These are phyloP conservation scores for Mercurialis annua DNA, from an alignment of 345 rosid genomes.

Conservation along the genomic window DNA sequence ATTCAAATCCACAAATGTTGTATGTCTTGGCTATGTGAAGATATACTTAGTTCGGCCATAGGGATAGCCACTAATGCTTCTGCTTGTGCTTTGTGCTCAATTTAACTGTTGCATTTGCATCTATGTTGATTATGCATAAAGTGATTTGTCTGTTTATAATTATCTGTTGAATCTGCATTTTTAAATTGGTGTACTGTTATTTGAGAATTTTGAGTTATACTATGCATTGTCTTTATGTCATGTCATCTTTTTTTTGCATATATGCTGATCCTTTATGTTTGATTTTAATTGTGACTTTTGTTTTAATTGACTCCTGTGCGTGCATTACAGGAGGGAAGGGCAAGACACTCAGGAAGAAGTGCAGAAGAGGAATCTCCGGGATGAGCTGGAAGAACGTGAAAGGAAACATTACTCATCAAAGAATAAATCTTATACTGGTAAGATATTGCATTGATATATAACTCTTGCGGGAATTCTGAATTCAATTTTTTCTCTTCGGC, in stretches of 20 bases:
- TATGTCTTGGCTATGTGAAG: neutral
- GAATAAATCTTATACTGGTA: slow-evolving; percentile 70
- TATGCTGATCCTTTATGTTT: neutral
- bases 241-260: neutral
- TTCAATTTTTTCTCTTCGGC: neutral
- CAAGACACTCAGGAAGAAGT: slow-evolving; percentile 90
- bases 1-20: neutral
- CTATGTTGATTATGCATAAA: neutral
- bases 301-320: slow-evolving; percentile 9
- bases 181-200: neutral
- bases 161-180: slow-evolving; percentile 1
- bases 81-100: neutral
- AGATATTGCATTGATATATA: neutral
- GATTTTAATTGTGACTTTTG: neutral
- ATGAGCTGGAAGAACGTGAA: slow-evolving; percentile 90
- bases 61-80: neutral
- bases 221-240: neutral
- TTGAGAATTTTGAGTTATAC: neutral
- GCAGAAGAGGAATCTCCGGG: slow-evolving; percentile 74
- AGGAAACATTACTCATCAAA: slow-evolving; percentile 84
- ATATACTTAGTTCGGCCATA: neutral
- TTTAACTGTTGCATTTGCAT: neutral
- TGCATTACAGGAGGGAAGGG: slow-evolving; percentile 69
- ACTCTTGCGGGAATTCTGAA: neutral
- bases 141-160: neutral